These are phyloP conservation scores for Talaromyces piceae DNA, from an alignment of 2,329 filamentous ascomycete species.

Conservation along the genomic window DNA sequence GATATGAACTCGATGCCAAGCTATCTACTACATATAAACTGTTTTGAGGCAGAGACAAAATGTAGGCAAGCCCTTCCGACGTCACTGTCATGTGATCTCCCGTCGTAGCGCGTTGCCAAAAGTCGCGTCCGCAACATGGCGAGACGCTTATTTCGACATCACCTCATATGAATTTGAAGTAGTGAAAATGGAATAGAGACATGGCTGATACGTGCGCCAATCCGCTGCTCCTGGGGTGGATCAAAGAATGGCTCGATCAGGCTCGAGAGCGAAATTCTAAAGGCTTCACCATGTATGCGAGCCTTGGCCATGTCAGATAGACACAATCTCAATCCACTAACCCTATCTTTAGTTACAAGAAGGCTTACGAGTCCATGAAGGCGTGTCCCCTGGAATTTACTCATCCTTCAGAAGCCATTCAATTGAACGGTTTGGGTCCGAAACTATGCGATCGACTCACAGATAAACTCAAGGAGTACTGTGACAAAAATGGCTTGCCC, in stretches of 20 bases:
- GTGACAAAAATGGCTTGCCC: constrained; percentile 57
- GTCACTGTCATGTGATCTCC: constrained; percentile 2
- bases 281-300: constrained; percentile 48
- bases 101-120: constrained; percentile 5
- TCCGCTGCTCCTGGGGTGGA: constrained; percentile 62
- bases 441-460: constrained; percentile 65
- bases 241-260: constrained; percentile 68
- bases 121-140: not conserved
- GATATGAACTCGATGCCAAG: too few relatives aligned
- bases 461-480: constrained; percentile 49
- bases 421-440: constrained; percentile 66
- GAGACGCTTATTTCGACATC: too few relatives aligned
- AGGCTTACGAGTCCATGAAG: constrained; percentile 70
- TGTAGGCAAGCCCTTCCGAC: too few relatives aligned
- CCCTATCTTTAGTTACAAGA: constrained; percentile 53
- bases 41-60: too few relatives aligned
- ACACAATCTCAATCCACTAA: constrained; percentile 1
- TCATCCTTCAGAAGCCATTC: constrained; percentile 65
- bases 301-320: too few relatives aligned
- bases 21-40: too few relatives aligned
- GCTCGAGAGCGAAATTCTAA: constrained; percentile 64
- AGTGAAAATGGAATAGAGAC: not conserved
- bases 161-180: too few relatives aligned
- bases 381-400: constrained; percentile 62
- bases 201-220: constrained; percentile 52